Percentiles rank a stretch among this genome's conserved stretches.
phyloP scores from a whole-genome alignment of 192 early-diverging fungal genomes.

The Coemansia sp. region DNA sequence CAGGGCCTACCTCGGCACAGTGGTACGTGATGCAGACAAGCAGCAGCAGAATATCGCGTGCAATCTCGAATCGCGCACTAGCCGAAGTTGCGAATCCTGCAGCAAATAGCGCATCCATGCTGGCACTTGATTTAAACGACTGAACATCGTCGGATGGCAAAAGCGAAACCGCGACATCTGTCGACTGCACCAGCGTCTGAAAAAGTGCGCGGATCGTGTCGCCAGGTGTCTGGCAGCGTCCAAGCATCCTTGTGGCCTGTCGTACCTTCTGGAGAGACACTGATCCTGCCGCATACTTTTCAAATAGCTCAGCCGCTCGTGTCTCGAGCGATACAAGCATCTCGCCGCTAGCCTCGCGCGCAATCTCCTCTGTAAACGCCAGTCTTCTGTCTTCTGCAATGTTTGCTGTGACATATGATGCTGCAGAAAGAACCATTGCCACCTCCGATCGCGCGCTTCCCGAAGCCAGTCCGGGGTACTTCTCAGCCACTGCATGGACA shows the following conservation, averaged over 20 bases:
- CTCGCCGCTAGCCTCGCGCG: constrained; percentile 36
- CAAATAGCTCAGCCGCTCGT: constrained; percentile 45
- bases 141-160: constrained; percentile 9
- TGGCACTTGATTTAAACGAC: constrained; percentile 36
- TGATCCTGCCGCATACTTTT: constrained; percentile 18
- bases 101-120: constrained; percentile 43
- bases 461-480: constrained; percentile 29
- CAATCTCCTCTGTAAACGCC: constrained; percentile 28
- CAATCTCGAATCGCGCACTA: constrained; percentile 30
- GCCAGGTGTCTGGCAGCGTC: constrained; percentile 22
- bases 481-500: not conserved
- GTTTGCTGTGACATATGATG: constrained; percentile 14
- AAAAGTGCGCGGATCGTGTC: constrained; percentile 23
- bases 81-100: constrained; percentile 31
- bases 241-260: constrained; percentile 20
- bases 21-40: constrained; percentile 29
- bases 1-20: constrained; percentile 4
- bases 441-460: constrained; percentile 23
- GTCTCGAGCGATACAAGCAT: constrained; percentile 42
- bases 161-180: constrained; percentile 1
- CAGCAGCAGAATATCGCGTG: constrained; percentile 31
- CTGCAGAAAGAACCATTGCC: constrained; percentile 23
- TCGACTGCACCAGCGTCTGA: constrained; percentile 22
- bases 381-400: constrained; percentile 16
- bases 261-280: constrained; percentile 14